Percentiles rank a stretch among this genome's conserved stretches.
Evolutionary conservation across 805 yeast genomes (phyloP).

Genomic region (Maudiozyma serrabonitensis): DNA sequence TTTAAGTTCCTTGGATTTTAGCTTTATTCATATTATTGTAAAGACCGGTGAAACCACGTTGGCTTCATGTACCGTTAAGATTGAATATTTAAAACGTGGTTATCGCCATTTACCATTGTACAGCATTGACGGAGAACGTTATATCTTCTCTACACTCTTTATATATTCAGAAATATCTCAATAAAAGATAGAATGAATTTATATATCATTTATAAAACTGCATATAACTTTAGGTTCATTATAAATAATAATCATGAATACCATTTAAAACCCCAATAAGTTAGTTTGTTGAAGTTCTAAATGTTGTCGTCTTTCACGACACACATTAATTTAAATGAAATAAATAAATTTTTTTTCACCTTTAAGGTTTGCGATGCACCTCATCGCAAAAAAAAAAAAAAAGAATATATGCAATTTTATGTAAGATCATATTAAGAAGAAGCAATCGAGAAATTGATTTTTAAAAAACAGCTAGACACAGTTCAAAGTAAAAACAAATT

Average conservation of each 20-base stretch:
- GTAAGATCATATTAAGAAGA: too few relatives aligned
- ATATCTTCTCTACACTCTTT: constrained; percentile 48
- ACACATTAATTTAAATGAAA: background rate
- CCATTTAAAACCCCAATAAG: background rate
- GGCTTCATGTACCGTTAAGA: constrained; percentile 54
- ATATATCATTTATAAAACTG: background rate
- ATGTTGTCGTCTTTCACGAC: background rate
- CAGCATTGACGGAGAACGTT: constrained; percentile 75
- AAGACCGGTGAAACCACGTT: constrained; percentile 35
- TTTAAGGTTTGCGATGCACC: background rate
- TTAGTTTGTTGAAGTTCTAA: too few relatives aligned
- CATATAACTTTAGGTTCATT: background rate
- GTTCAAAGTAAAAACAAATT: background rate
- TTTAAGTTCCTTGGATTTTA: constrained; percentile 33
- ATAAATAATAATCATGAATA: background rate
- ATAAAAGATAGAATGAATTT: too few relatives aligned
- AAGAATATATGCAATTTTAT: background rate
- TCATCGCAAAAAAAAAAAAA: constrained; percentile 1
- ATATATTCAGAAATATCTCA: constrained; percentile 18
- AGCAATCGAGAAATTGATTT: too few relatives aligned
- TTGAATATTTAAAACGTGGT: constrained; percentile 62
- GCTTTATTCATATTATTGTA: constrained; percentile 47
- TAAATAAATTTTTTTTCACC: background rate
- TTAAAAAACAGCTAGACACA: too few relatives aligned
- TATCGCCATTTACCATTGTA: constrained; percentile 73